Base-by-base conservation (phyloP, 768 basidiomycete species). In the Podaxis mareebaensis region DNA sequence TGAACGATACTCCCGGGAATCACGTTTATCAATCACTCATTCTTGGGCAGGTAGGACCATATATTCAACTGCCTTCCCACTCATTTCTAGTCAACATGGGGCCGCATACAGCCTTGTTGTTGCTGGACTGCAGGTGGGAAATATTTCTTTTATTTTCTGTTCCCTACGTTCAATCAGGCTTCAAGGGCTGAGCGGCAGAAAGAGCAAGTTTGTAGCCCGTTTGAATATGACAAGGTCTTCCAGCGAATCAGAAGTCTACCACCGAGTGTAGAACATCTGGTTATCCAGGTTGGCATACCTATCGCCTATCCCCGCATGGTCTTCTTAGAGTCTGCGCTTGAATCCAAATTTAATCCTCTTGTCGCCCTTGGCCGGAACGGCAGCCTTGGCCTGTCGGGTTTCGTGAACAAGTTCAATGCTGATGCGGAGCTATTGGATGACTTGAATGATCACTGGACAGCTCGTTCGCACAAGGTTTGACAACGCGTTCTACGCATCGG, bases 361-460 rank as follows among this genome's bases (percentile, higher is more conserved):
- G 84, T 90, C 40, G 83, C 87, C 3, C 79, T 98, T 7, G 91
- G 90, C 7, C 83, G 85, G 71, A 77, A 78, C 48, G 91, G 91
- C 8, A 78, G 84, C 0, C 65, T 91, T 56, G 90, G 90, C 20
- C 72, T 94, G 48, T 83, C 84, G 33, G 90, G 92, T 12, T 91
- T 96, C 68, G 88, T 93, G 36, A 94, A 96, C 72, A 91, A 92
- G 72, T 95, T 95, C 75, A 95, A 95, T 73, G 85, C 85, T n/a
- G 92, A 93, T 49, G 92, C 95, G 0, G 97, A 99, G 75, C 77
- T 99, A 30, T 81, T 98, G 60, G 96, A 99, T 75, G 96, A 99
- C 76, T 78, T 96, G 75, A 95, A 95, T 67, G 94, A 96, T 71
- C 94, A 96, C 69, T 96, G 95, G 95, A 96, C 94, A 4, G 85